Evolutionary conservation across 192 early-diverging fungal genomes (phyloP).

Genomic region (Dispira simplex): DNA sequence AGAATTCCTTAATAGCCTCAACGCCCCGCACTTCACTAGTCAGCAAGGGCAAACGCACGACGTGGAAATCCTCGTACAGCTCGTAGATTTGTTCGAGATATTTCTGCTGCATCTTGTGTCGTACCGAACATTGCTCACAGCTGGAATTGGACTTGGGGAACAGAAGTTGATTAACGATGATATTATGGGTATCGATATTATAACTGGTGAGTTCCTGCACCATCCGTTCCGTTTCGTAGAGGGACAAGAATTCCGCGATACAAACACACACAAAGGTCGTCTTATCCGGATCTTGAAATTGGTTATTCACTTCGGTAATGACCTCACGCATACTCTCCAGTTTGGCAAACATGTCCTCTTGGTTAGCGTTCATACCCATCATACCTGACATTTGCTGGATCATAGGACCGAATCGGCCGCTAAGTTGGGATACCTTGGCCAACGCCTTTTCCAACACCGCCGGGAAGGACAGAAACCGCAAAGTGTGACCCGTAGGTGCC

Average conservation of each 20-base stretch:
- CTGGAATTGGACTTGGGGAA: conserved; percentile 77
- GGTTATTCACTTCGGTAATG: conserved; percentile 95
- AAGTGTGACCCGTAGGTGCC: conserved; percentile 97
- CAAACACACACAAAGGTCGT: conserved; percentile 99
- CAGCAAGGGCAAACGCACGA: conserved; percentile 85
- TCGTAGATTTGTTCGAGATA: conserved; percentile 98
- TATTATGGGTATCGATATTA: conserved; percentile 98
- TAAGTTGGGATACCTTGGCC: conserved; percentile 85
- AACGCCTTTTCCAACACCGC: conserved; percentile 95
- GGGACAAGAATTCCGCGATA: conserved; percentile 97
- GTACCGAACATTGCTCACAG: conserved; percentile 81
- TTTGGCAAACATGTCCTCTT: conserved; percentile 92
- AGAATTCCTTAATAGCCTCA: conserved; percentile 83
- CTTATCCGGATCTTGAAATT: conserved; percentile 98
- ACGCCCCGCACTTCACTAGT: conserved; percentile 94
- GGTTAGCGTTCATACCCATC: conserved; percentile 72
- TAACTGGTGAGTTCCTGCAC: conserved; percentile 98
- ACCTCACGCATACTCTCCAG: conserved; percentile 91
- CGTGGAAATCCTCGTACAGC: conserved; percentile 98
- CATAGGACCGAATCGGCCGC: conserved; percentile 92
- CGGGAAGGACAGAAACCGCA: conserved; percentile 97
- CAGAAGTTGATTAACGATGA: conserved; percentile 96
- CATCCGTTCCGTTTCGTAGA: conserved; percentile 99
- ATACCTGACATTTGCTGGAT: conserved; percentile 71
- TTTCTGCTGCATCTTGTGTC: conserved; percentile 97